Conservation (phyloP, 352 stramenopile genomes). For the Phytophthora hybrid region DNA sequence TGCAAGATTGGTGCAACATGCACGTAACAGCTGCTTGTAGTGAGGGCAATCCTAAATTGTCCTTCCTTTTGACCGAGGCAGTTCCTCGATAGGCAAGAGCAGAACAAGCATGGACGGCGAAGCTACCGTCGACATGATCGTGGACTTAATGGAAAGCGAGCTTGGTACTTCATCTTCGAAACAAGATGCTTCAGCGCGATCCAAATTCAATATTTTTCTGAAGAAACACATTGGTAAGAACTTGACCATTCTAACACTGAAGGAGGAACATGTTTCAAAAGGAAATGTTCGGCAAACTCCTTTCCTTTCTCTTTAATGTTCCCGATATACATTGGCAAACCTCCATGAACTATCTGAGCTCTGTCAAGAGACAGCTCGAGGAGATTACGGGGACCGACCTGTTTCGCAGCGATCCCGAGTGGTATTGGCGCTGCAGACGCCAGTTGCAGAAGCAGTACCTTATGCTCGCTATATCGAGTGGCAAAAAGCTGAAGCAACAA, state of each 20-base stretch:
- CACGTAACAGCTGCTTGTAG: background rate
- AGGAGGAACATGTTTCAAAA: background rate
- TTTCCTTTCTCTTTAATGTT: slow-evolving; percentile 6
- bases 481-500: slow-evolving; percentile 23
- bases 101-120: background rate
- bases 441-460: slow-evolving; percentile 20
- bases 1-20: background rate
- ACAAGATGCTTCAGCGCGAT: slow-evolving; percentile 4
- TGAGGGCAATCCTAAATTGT: background rate
- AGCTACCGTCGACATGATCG: background rate
- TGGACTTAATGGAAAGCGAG: background rate
- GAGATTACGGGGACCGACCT: slow-evolving; percentile 7
- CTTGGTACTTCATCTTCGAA: background rate
- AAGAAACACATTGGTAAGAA: background rate
- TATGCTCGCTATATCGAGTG: slow-evolving; percentile 1
- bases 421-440: slow-evolving; percentile 12
- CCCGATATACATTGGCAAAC: slow-evolving; percentile 19
- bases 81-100: background rate
- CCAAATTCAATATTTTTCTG: slow-evolving; percentile 5
- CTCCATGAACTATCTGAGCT: slow-evolving; percentile 18
- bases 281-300: slow-evolving; percentile 11
- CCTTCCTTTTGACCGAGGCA: background rate
- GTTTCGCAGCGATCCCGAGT: slow-evolving; percentile 7
- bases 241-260: background rate
- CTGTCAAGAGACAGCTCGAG: slow-evolving; percentile 5